Percentiles rank a stretch among this genome's conserved stretches.
Conservation (phyloP, 805 yeast genomes). For the Komagataella populi region DNA sequence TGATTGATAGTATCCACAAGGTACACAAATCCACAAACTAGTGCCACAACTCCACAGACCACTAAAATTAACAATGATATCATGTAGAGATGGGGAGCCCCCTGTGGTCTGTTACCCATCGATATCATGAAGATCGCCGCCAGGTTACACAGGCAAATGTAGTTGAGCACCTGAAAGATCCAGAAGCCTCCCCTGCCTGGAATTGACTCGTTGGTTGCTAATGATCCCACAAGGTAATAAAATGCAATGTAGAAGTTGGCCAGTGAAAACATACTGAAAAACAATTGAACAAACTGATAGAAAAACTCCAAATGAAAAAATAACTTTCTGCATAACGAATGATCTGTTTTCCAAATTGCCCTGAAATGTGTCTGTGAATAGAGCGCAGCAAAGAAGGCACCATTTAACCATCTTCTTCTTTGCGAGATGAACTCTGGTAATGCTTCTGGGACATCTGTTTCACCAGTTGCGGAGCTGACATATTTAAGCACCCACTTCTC, state of each 20-base stretch:
- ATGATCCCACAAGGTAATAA: conserved; percentile 83
- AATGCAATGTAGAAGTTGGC: conserved; percentile 89
- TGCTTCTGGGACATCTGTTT: conserved; percentile 93
- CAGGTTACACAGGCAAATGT: conserved; percentile 68
- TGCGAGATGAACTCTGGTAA: conserved; percentile 91
- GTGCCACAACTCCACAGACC: conserved; percentile 68
- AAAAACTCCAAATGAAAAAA: conserved; percentile 78
- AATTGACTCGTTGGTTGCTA: conserved; percentile 32
- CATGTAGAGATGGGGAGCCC: conserved; percentile 71
- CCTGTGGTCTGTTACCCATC: conserved; percentile 97
- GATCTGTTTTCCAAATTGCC: conserved; percentile 83
- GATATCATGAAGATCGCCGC: conserved; percentile 86
- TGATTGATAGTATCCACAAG: conserved; percentile 42
- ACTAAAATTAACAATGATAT: conserved; percentile 60
- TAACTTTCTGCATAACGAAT: conserved; percentile 66
- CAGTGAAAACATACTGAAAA: conserved; percentile 86
- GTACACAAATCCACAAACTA: conserved; percentile 72
- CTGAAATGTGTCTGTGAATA: conserved; percentile 78
- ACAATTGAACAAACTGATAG: conserved; percentile 67
- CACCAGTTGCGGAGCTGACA: conserved; percentile 88
- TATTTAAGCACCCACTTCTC: conserved; percentile 85
- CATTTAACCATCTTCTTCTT: conserved; percentile 97
- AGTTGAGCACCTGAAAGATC: conserved; percentile 75
- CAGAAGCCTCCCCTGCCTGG: conserved; percentile 69
- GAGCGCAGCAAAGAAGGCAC: conserved; percentile 93